Conservation (phyloP, 345 rosid genomes). For the Rhodomyrtus tomentosa region DNA sequence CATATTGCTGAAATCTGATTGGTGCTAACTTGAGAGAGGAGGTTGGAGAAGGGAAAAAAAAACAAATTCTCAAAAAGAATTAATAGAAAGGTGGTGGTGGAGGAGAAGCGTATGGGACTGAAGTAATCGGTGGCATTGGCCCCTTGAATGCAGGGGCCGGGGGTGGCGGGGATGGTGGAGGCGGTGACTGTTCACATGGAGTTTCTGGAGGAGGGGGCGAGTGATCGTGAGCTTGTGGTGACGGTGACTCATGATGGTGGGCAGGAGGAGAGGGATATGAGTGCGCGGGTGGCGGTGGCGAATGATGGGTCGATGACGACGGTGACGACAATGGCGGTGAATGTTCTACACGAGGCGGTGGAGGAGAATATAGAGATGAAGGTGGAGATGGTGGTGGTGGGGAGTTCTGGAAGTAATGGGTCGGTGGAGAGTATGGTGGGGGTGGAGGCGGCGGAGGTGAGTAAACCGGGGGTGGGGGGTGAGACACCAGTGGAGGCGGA, state of each 20-base stretch:
- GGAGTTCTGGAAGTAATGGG: background rate
- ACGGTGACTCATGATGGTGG: constrained; percentile 1
- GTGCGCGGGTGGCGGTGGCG: background rate
- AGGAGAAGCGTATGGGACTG: constrained; percentile 79
- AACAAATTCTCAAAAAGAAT: constrained; percentile 42
- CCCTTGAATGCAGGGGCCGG: constrained; percentile 69
- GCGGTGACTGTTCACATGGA: constrained; percentile 23
- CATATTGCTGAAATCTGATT: background rate
- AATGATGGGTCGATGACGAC: constrained; percentile 5
- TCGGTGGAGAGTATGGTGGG: background rate
- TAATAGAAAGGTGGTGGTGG: constrained; percentile 91
- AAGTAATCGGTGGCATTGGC: constrained; percentile 71
- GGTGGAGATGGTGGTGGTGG: background rate
- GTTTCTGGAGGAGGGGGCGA: constrained; percentile 34
- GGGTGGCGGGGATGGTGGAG: constrained; percentile 36
- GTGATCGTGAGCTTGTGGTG: constrained; percentile 7
- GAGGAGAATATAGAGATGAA: constrained; percentile 2
- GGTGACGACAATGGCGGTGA: background rate
- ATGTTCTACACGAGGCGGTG: constrained; percentile 2
- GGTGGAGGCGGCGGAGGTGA: background rate
- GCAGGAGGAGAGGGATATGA: background rate
- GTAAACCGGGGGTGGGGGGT: background rate
- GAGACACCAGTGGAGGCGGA: background rate
- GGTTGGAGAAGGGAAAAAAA: constrained; percentile 18
- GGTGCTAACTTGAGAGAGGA: background rate